phyloP scores from a whole-genome alignment of 225 moss, liverwort and hornwort species.

The Antitrichia curtipendula region DNA sequence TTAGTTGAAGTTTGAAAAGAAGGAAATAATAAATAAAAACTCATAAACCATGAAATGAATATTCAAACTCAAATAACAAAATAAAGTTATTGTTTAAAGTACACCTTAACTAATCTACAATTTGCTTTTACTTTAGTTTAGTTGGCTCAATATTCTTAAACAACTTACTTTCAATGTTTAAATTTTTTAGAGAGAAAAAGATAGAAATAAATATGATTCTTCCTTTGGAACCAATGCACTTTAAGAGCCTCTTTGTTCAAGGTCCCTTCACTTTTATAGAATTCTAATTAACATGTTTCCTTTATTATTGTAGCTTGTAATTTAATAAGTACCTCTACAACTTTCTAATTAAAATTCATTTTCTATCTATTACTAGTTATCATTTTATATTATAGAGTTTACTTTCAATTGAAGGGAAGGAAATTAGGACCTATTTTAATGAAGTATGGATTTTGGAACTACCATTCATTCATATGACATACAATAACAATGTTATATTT shows the following conservation, averaged over 20 bases:
- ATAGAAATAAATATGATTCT: rapidly evolving
- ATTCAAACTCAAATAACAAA: too few relatives aligned
- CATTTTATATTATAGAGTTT: background rate
- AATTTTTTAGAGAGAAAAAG: too few relatives aligned
- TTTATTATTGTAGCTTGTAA: background rate
- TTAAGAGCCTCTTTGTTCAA: too few relatives aligned
- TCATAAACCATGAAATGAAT: too few relatives aligned
- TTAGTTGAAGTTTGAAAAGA: background rate
- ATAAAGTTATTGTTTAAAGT: too few relatives aligned
- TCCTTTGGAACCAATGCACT: too few relatives aligned
- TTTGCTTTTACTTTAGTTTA: too few relatives aligned
- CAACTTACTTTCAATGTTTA: too few relatives aligned
- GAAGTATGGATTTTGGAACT: background rate
- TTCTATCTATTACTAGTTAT: background rate
- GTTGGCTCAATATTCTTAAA: too few relatives aligned
- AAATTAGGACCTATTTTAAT: background rate
- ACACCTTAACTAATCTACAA: too few relatives aligned
- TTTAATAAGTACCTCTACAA: background rate
- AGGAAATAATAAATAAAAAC: too few relatives aligned
- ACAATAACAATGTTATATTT: background rate
- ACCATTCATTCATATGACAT: background rate
- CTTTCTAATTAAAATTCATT: background rate
- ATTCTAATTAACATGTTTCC: rapidly evolving
- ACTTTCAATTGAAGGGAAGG: background rate
- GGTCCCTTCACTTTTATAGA: background rate